phyloP scores from a whole-genome alignment of 306 rosid species.

The Acmispon strigosus region DNA sequence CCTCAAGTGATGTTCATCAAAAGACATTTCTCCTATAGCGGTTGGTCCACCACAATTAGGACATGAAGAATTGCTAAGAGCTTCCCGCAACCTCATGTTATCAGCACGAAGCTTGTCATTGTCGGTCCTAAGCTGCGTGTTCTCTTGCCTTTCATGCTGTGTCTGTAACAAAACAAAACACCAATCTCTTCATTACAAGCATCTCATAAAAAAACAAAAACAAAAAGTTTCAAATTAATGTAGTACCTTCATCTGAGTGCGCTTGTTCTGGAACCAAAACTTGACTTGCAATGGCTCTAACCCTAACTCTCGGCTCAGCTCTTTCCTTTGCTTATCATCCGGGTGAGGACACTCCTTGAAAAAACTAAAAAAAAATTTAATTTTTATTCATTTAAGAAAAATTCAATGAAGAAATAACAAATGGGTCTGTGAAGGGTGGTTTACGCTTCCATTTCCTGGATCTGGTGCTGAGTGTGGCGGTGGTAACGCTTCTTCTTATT shows the following conservation, averaged over 20 bases:
- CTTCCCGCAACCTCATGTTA: slow-evolving; percentile 90
- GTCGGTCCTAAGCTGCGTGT: slow-evolving; percentile 66
- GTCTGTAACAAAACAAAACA: slow-evolving; percentile 39
- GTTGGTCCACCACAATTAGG: slow-evolving; percentile 98
- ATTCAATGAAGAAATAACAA: not conserved
- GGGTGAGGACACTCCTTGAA: slow-evolving; percentile 99
- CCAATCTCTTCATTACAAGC: not conserved
- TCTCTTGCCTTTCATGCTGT: slow-evolving; percentile 91
- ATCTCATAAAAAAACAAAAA: no score
- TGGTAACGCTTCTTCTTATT: slow-evolving; percentile 85
- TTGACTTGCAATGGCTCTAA: slow-evolving; percentile 90
- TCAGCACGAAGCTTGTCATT: slow-evolving; percentile 86
- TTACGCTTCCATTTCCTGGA: slow-evolving; percentile 99
- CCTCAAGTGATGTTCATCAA: slow-evolving; percentile 90
- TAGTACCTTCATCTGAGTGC: slow-evolving; percentile 94
- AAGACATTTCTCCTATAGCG: slow-evolving; percentile 93
- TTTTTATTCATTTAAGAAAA: not conserved
- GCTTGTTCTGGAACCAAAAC: slow-evolving; percentile 99
- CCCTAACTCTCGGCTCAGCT: slow-evolving; percentile 81
- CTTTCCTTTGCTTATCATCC: slow-evolving; percentile 98
- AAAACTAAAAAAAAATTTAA: slow-evolving; percentile 34
- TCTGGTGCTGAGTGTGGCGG: slow-evolving; percentile 98
- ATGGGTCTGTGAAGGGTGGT: not conserved
- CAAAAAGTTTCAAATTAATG: no score
- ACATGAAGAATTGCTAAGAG: slow-evolving; percentile 89